Conservation (phyloP, 176 grass and related monocot species). For the Aegilops umbellulata region DNA sequence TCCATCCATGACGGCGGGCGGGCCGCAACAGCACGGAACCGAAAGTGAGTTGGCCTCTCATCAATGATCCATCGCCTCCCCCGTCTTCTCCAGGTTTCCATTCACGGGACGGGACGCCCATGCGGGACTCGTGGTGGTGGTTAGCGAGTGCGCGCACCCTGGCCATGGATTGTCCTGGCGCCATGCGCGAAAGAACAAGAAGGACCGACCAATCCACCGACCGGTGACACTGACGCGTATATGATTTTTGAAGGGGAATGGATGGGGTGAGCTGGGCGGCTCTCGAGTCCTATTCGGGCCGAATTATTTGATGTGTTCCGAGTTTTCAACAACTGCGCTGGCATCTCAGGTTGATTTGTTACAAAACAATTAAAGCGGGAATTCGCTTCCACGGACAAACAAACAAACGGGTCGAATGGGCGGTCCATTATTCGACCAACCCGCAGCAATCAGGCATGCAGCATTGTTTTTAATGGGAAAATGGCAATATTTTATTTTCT, state of each 20-base stretch:
- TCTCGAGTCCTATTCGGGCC: not conserved
- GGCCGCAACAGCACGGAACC: not conserved
- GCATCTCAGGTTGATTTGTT: not conserved
- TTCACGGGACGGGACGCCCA: not conserved
- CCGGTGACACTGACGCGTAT: not conserved
- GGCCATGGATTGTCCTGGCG: too few species aligned
- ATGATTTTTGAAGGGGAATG: not conserved
- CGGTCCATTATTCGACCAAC: not conserved
- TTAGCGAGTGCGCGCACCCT: too few species aligned
- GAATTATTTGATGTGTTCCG: not conserved
- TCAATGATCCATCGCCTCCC: not conserved
- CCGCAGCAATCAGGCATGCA: not conserved
- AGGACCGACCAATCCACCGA: not conserved
- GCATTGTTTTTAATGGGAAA: too few species aligned
- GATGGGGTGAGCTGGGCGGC: not conserved
- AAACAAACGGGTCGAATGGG: not conserved
- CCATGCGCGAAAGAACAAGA: not conserved
- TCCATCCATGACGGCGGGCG: too few species aligned
- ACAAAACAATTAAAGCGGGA: not conserved
- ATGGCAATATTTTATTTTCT: too few species aligned
- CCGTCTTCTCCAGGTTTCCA: not conserved
- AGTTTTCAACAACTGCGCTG: not conserved
- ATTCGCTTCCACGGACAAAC: not conserved
- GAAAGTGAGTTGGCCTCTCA: not conserved
- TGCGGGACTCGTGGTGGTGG: too few species aligned